These are phyloP conservation scores for Akanthomyces dipterigenus DNA, from an alignment of 2,329 filamentous ascomycete species.

Conservation along the genomic window DNA sequence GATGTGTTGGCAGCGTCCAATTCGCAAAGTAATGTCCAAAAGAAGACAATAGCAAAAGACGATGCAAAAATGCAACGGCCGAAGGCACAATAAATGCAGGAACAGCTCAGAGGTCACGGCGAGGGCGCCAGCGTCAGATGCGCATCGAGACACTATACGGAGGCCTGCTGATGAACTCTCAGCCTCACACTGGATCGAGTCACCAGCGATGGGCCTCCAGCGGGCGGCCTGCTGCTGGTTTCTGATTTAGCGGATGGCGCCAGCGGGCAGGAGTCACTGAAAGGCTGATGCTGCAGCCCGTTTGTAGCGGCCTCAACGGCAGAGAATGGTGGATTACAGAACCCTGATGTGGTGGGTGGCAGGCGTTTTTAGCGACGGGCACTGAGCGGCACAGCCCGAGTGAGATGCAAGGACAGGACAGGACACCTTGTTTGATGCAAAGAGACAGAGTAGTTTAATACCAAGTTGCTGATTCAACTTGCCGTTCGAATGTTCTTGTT, in stretches of 20 bases:
- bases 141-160: constrained; percentile 21
- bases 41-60: constrained; percentile 12
- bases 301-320: neutral
- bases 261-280: neutral
- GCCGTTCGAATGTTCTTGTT: neutral
- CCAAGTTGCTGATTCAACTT: too few relatives aligned
- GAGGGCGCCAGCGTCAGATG: constrained; percentile 14
- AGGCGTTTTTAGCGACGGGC: constrained; percentile 1
- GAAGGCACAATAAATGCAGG: constrained; percentile 22
- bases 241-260: neutral
- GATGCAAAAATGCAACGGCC: constrained; percentile 12
- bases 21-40: constrained; percentile 11
- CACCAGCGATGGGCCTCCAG: constrained; percentile 16
- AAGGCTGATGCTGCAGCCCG: neutral
- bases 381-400: neutral
- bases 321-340: neutral
- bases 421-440: neutral
- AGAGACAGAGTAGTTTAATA: too few relatives aligned
- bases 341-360: neutral
- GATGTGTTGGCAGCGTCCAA: constrained; percentile 6
- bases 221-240: neutral
- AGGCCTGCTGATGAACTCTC: constrained; percentile 36
- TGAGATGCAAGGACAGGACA: neutral
- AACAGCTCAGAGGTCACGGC: constrained; percentile 13
- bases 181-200: constrained; percentile 29